Base-by-base conservation (phyloP, 768 basidiomycete species). In the Pisolithus albus region DNA sequence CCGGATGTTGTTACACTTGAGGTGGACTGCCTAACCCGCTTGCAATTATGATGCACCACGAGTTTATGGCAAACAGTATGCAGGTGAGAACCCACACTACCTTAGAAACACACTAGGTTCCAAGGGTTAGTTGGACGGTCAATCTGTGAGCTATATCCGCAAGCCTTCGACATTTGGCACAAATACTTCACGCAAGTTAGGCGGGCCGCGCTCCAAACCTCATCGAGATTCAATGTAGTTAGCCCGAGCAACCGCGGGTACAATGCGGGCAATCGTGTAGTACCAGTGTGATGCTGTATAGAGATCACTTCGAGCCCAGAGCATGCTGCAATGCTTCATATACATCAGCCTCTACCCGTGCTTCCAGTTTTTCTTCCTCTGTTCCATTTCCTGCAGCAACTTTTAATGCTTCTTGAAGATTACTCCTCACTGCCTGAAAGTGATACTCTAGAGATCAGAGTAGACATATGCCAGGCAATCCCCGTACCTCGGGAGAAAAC, bases 321-420 rank as follows among this genome's bases (percentile, higher is more conserved):
- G 92, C 92, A 57, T 88, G 81, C 69, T 97, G 94, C 53, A 99
- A 77, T 40, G 91, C 82, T 76, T 98, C 96, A 66, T 94, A 97
- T 52, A 98, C 94, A 64, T 95, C 93, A 34, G 88, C 88, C 73
- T 99, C 95, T 66, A 97, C 82, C 59, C 83, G 81, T 30, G 94
- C 96, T 73, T 94, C 93, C 54, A 85, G 73, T 77, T 92, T 98
- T 70, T 92, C 92, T 60, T 86, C 85, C 69, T 97, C 96, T 42
- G 91, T 84, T 28, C 92, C 94, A 63, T 77, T 88, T 40, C 93
- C 92, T 39, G 76, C 68, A 2, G 83, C 79, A 30, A 92, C 88
- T 65, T 81, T 83, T 68, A 88, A 75, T 23, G 93, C 94, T 62
- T 98, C 93, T 59, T 86, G 82, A 28, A 98, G 80, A 67, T 92